Conservation (phyloP, 73 alveolate genomes). For the Paramecium sonneborni region DNA sequence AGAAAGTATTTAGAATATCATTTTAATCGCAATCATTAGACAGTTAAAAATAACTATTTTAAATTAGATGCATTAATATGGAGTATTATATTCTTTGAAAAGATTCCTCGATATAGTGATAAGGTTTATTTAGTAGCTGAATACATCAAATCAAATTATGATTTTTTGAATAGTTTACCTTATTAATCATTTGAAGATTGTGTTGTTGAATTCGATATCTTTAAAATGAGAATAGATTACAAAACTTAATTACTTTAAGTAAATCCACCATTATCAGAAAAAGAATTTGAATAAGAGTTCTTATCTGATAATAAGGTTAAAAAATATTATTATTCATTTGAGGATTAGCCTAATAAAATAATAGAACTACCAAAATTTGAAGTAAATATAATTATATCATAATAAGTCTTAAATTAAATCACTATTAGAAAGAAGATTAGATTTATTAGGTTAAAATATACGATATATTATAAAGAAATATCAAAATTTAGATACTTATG, state of each 20-base stretch:
- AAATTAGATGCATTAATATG: conserved; percentile 86
- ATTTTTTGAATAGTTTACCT: conserved; percentile 68
- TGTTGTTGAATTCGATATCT: conserved; percentile 77
- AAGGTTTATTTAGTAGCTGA: conserved; percentile 84
- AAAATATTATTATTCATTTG: conserved; percentile 76
- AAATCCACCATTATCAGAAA: conserved; percentile 77
- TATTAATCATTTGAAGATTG: conserved; percentile 79
- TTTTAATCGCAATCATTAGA: conserved; percentile 72
- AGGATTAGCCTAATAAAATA: not conserved
- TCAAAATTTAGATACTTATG: conserved; percentile 27
- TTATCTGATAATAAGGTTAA: conserved; percentile 70
- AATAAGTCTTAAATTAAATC: not conserved
- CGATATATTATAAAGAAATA: not conserved
- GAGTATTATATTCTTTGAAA: conserved; percentile 80
- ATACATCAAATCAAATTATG: conserved; percentile 70
- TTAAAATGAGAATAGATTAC: conserved; percentile 73
- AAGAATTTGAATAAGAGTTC: conserved; percentile 77
- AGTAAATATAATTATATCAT: not conserved
- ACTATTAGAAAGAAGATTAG: not conserved
- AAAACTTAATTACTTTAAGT: conserved; percentile 65
- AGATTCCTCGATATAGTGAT: conserved; percentile 83
- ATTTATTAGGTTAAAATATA: not conserved
- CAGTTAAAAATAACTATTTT: conserved; percentile 73
- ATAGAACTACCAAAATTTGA: not conserved
- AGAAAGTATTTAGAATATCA: conserved; percentile 79